Percentiles rank a stretch among this genome's conserved stretches.
Conservation (phyloP, 768 basidiomycete species). For the Naganishia randhawae region DNA sequence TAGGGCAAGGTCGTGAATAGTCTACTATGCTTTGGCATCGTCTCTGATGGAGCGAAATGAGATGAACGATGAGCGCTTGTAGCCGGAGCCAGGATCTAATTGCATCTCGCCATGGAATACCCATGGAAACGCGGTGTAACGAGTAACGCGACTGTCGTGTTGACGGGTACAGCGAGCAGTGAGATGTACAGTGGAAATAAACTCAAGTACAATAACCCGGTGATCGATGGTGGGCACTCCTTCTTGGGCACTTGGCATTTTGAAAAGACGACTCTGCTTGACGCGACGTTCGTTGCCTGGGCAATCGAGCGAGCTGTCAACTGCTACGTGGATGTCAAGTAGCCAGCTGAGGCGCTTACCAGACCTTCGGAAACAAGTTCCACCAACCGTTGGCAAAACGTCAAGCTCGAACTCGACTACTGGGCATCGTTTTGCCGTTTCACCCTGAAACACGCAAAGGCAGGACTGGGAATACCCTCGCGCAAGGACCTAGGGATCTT, state of each 20-base stretch:
- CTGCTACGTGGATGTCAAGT: background rate
- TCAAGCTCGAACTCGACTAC: background rate
- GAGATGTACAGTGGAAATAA: no score
- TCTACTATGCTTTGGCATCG: no score
- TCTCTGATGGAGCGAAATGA: no score
- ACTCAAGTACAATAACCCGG: background rate
- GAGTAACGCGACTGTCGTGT: background rate
- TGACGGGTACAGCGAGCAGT: background rate
- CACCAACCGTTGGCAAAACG: no score
- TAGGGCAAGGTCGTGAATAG: background rate
- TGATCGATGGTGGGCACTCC: background rate
- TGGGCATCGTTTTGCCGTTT: background rate
- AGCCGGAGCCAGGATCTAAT: no score
- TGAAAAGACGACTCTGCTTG: background rate
- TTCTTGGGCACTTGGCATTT: constrained; percentile 1
- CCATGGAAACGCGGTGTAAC: background rate
- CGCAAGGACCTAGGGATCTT: no score
- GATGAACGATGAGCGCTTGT: no score
- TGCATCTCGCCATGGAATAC: background rate
- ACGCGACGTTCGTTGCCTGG: no score
- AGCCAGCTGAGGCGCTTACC: no score
- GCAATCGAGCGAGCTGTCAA: no score
- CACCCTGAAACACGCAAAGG: constrained; percentile 9
- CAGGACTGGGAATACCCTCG: no score
- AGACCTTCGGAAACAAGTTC: no score